Evolutionary conservation across 2,329 filamentous ascomycete species (phyloP).

Genomic region (Diaporthe sp.): DNA sequence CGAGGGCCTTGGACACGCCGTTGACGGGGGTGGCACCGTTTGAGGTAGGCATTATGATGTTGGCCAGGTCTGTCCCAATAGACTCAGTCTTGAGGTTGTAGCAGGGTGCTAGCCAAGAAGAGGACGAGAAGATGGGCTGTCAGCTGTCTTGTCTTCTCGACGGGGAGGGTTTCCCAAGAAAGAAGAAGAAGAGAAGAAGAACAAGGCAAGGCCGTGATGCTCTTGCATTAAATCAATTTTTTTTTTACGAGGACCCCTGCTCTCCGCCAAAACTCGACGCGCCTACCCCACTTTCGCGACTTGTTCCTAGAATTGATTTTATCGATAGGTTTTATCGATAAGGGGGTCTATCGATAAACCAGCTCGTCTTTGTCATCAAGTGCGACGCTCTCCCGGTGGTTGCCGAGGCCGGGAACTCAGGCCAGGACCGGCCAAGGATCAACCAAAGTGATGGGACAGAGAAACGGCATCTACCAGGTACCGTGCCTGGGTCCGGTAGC

Average conservation of each 20-base stretch:
- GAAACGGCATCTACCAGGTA: not conserved
- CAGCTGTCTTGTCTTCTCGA: slow-evolving; percentile 41
- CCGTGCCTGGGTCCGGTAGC: not conserved
- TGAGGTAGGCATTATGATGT: slow-evolving; percentile 77
- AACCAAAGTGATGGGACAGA: not conserved
- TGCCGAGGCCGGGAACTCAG: not conserved
- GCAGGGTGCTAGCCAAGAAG: slow-evolving; percentile 38
- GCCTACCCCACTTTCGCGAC: slow-evolving; percentile 32
- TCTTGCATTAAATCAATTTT: slow-evolving; percentile 37
- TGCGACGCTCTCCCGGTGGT: not conserved
- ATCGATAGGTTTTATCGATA: slow-evolving; percentile 18
- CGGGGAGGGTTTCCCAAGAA: slow-evolving; percentile 42
- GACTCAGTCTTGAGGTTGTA: slow-evolving; percentile 9
- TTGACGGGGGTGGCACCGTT: slow-evolving; percentile 70
- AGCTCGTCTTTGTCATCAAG: slow-evolving; percentile 12
- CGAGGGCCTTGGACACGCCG: slow-evolving; percentile 72
- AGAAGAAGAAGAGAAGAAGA: slow-evolving; percentile 36
- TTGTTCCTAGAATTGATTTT: not conserved
- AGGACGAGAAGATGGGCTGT: slow-evolving; percentile 33
- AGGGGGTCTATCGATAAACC: not conserved
- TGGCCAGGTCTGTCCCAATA: slow-evolving; percentile 45
- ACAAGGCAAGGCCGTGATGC: slow-evolving; percentile 10
- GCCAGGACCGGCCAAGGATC: not conserved
- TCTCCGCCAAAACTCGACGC: slow-evolving; percentile 32
- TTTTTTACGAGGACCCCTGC: slow-evolving; percentile 26